These are phyloP conservation scores for Heliamphora exappendiculata DNA, from an alignment of 148 eudicot species.

Conservation along the genomic window DNA sequence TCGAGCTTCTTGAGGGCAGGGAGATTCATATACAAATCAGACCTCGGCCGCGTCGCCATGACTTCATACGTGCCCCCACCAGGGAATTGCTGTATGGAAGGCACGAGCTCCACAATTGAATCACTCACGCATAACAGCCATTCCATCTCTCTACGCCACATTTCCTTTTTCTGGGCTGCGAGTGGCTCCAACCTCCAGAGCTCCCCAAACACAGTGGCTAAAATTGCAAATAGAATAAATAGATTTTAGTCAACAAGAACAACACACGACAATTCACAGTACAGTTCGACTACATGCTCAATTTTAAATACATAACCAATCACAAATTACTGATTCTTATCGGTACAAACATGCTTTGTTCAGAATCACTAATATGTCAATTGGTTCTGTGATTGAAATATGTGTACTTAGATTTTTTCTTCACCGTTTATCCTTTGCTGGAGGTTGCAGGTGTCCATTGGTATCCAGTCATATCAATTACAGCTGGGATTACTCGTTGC, in stretches of 20 bases:
- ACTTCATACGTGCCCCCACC: slow-evolving; percentile 81
- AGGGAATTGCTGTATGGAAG: slow-evolving; percentile 74
- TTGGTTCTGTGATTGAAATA: no score
- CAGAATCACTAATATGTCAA: no score
- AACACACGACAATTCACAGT: not conserved
- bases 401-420: no score
- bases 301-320: no score
- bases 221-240: slow-evolving; percentile 9
- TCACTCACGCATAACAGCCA: slow-evolving; percentile 88
- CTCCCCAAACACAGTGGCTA: slow-evolving; percentile 93
- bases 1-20: slow-evolving; percentile 93
- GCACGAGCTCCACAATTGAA: slow-evolving; percentile 89
- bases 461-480: not conserved
- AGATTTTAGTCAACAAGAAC: not conserved
- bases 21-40: slow-evolving; percentile 73
- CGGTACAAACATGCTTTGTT: no score
- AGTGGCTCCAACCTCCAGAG: slow-evolving; percentile 89
- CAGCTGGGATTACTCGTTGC: not conserved
- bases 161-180: slow-evolving; percentile 55
- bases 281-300: no score
- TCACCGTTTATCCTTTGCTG: no score
- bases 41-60: slow-evolving; percentile 77
- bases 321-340: no score
- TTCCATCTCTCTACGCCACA: slow-evolving; percentile 97
- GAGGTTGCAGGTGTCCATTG: not conserved